These are phyloP conservation scores for Penicillium sp. DNA, from an alignment of 2,329 filamentous ascomycete species.

Conservation along the genomic window DNA sequence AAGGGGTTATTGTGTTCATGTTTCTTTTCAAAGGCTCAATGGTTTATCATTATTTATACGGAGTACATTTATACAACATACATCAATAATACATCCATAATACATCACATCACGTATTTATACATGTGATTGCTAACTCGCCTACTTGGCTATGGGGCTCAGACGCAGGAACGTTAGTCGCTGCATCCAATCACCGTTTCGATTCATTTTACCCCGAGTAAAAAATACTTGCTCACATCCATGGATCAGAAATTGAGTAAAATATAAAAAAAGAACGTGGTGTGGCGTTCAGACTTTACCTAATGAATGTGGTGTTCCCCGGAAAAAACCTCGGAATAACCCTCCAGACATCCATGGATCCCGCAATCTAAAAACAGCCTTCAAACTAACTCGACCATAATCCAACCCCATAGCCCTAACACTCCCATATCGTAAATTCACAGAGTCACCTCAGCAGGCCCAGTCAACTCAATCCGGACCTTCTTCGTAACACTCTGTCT, in stretches of 20 bases:
- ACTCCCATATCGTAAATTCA: neutral
- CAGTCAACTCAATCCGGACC: conserved; percentile 25
- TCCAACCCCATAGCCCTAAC: neutral
- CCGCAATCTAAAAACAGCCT: neutral
- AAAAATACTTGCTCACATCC: neutral
- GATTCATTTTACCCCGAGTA: neutral
- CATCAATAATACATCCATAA: neutral
- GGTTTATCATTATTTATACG: neutral
- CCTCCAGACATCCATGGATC: neutral
- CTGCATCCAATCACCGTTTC: neutral
- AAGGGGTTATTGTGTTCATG: neutral
- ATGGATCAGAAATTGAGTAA: neutral
- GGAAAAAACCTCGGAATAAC: neutral
- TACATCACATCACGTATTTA: neutral
- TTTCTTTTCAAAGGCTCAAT: neutral
- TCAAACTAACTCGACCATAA: neutral
- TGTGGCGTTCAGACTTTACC: neutral
- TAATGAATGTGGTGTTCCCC: neutral
- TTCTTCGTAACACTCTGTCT: conserved; percentile 27
- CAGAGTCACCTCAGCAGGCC: conserved; percentile 21
- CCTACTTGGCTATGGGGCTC: neutral
- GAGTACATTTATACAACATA: neutral
- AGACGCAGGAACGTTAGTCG: neutral
- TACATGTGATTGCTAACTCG: neutral
- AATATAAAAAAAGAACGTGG: neutral